These are phyloP conservation scores for Novymonas esmeraldas DNA, from an alignment of 208 protist genomes.

Conservation along the genomic window DNA sequence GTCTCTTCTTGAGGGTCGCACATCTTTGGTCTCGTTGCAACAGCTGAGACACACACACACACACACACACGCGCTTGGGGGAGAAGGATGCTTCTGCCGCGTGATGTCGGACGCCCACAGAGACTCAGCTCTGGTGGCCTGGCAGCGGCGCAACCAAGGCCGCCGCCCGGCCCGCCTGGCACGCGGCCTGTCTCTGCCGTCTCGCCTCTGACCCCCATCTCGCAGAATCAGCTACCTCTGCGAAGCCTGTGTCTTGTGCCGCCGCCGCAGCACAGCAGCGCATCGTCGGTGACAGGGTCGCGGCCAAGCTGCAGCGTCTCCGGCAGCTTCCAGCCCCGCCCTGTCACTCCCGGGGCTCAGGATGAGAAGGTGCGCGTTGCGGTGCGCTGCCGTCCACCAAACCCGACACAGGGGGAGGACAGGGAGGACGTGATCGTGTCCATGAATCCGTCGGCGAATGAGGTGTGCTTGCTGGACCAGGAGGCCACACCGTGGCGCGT, in stretches of 20 bases:
- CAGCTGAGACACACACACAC: too few relatives aligned
- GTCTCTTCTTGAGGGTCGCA: background rate
- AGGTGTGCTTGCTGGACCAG: conserved; percentile 44
- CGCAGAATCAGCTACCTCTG: conserved; percentile 15
- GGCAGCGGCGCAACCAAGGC: conserved; percentile 1
- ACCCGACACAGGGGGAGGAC: conserved; percentile 36
- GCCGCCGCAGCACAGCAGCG: background rate
- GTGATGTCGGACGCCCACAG: conserved; percentile 32
- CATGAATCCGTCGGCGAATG: conserved; percentile 57
- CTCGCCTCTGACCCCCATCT: conserved; percentile 19
- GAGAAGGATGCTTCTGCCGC: conserved; percentile 27
- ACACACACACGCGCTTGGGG: background rate
- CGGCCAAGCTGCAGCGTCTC: conserved; percentile 26
- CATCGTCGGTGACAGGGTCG: conserved; percentile 3
- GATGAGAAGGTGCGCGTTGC: conserved; percentile 74
- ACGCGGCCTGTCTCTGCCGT: conserved; percentile 18
- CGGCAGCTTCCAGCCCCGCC: conserved; percentile 22
- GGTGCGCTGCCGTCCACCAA: conserved; percentile 76
- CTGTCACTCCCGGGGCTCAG: conserved; percentile 11
- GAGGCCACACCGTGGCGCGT: conserved; percentile 50
- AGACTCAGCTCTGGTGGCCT: conserved; percentile 19
- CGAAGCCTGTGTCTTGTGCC: background rate
- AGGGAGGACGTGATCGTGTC: conserved; percentile 62
- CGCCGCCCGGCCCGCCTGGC: conserved; percentile 1
- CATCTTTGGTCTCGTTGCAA: too few relatives aligned